Evolutionary conservation across 1,284 basidiomycete species (phyloP).

Genomic region (Cutaneotrichosporon spelunceum): DNA sequence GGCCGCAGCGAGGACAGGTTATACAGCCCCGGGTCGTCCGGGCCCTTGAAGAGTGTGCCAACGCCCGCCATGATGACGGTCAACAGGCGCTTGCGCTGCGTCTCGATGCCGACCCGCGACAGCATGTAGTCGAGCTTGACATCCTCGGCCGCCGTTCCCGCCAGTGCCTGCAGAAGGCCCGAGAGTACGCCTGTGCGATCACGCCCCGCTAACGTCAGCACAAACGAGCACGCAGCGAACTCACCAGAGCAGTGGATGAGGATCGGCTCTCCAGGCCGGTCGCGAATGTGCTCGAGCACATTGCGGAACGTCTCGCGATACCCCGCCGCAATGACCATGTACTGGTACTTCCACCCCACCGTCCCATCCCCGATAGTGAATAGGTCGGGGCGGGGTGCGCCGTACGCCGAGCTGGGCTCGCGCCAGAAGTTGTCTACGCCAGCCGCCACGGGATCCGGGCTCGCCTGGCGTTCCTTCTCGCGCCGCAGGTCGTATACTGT

Average conservation of each 20-base stretch:
- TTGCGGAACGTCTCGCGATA: conserved; percentile 16
- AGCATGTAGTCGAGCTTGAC: conserved; percentile 20
- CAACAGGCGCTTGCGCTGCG: conserved; percentile 15
- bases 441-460: conserved; percentile 11
- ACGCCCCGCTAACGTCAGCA: conserved; percentile 14
- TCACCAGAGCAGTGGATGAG: conserved; percentile 23
- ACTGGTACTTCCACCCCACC: conserved; percentile 13
- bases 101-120: conserved; percentile 22
- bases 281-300: conserved; percentile 18
- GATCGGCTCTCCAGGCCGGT: conserved; percentile 12
- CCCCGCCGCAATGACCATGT: conserved; percentile 7
- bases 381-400: conserved; percentile 6
- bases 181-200: conserved; percentile 21
- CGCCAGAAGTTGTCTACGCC: conserved; percentile 15
- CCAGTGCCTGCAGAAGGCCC: conserved; percentile 19
- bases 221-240: background rate
- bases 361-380: conserved; percentile 17
- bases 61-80: conserved; percentile 4
- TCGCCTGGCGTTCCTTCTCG: conserved; percentile 6
- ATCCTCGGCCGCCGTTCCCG: conserved; percentile 11
- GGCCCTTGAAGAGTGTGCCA: background rate
- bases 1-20: conserved; percentile 16
- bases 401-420: conserved; percentile 3
- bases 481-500: conserved; percentile 17
- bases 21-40: conserved; percentile 12